Percentiles rank a stretch among this genome's conserved stretches.
Evolutionary conservation across 192 early-diverging fungal genomes (phyloP).

Genomic region (Backusella tarrabulga): DNA sequence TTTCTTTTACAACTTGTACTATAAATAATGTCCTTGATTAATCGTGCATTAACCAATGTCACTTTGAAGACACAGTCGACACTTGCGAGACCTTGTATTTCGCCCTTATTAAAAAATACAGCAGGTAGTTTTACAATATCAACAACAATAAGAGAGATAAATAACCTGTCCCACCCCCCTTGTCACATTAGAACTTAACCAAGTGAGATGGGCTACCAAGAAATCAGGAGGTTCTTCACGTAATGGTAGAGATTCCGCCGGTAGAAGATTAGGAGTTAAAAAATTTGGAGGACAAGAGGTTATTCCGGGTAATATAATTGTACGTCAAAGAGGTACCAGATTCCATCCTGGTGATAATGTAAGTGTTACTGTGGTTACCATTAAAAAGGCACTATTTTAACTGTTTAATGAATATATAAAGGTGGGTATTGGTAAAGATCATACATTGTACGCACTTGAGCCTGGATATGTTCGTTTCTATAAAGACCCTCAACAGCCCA

Average conservation of each 20-base stretch:
- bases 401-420: conserved; percentile 4
- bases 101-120: neutral
- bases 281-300: conserved; percentile 69
- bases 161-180: neutral
- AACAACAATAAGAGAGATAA: neutral
- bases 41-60: neutral
- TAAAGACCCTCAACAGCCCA: conserved; percentile 55
- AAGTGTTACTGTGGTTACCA: neutral
- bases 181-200: conserved; percentile 16
- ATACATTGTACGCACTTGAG: conserved; percentile 69
- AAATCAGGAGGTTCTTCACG: conserved; percentile 74
- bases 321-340: conserved; percentile 74
- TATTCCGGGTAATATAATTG: conserved; percentile 74
- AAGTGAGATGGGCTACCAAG: conserved; percentile 75
- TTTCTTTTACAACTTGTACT: neutral
- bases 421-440: conserved; percentile 74
- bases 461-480: conserved; percentile 77
- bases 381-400: neutral
- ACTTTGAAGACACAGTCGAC: neutral
- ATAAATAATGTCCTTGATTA: neutral
- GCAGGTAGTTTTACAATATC: neutral
- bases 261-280: conserved; percentile 77
- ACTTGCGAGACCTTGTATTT: neutral
- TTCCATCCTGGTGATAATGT: conserved; percentile 81
- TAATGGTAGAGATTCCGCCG: conserved; percentile 76